These are phyloP conservation scores for Vanilla planifolia DNA, from an alignment of 106 monocot species.

Conservation along the genomic window DNA sequence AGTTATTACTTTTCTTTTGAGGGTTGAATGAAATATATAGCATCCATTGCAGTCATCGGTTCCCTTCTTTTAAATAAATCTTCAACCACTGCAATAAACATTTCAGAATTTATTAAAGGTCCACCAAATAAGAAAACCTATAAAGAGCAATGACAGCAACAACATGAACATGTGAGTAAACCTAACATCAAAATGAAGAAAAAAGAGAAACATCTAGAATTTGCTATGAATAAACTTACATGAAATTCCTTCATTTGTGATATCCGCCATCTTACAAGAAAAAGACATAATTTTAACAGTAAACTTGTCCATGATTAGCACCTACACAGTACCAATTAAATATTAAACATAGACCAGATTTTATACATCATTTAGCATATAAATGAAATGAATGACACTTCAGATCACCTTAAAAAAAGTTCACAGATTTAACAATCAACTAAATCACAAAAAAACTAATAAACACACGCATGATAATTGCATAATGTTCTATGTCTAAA, in stretches of 20 bases:
- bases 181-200: constrained; percentile 1
- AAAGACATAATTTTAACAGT: constrained; percentile 88
- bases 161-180: constrained; percentile 1
- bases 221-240: constrained; percentile 34
- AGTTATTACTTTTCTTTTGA: constrained; percentile 69
- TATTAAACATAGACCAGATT: too few species aligned
- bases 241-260: constrained; percentile 94
- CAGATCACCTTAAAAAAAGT: too few species aligned
- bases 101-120: background rate
- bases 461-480: too few species aligned
- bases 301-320: constrained; percentile 91
- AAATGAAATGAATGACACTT: too few species aligned
- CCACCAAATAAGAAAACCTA: background rate
- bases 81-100: constrained; percentile 73
- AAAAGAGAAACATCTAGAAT: background rate
- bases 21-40: constrained; percentile 96
- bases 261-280: constrained; percentile 96
- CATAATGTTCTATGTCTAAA: too few species aligned
- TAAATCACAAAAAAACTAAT: too few species aligned
- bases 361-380: too few species aligned
- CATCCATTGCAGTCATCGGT: constrained; percentile 88
- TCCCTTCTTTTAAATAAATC: constrained; percentile 89
- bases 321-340: constrained; percentile 22
- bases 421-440: too few species aligned
- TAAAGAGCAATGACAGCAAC: background rate